Conservation (phyloP, 371 early-diverging fungal genomes). For the Parasitella parasitica region DNA sequence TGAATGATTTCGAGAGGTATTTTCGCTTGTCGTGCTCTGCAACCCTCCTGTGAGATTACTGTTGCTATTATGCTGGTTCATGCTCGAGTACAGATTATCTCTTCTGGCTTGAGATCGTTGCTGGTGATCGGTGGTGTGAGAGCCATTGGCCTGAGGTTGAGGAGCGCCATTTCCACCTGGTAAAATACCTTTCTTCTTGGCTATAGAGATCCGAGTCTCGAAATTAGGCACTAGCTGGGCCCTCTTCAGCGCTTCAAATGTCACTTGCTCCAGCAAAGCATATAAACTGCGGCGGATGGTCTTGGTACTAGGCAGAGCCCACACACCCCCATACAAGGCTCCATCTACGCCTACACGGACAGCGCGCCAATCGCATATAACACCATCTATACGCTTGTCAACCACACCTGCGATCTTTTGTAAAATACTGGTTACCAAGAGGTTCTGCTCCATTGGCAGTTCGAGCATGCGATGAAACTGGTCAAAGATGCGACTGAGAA, state of each 20-base stretch:
- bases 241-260: conserved; percentile 51
- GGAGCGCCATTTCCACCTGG: not conserved
- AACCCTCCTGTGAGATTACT: too few species aligned
- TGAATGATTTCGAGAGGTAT: conserved; percentile 4
- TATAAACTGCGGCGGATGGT: conserved; percentile 44
- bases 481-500: conserved; percentile 46
- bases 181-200: conserved; percentile 45
- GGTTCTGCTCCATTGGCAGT: conserved; percentile 46
- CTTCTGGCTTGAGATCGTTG: conserved; percentile 1
- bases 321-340: conserved; percentile 46
- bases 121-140: conserved; percentile 15
- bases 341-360: conserved; percentile 49
- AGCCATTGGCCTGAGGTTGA: not conserved
- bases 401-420: conserved; percentile 51
- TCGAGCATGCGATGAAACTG: conserved; percentile 46
- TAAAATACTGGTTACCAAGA: conserved; percentile 50
- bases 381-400: conserved; percentile 50
- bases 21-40: too few species aligned
- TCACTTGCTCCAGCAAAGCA: conserved; percentile 48
- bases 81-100: not conserved
- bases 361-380: conserved; percentile 51
- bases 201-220: conserved; percentile 49
- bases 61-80: not conserved
- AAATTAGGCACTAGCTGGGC: conserved; percentile 55
- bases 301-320: conserved; percentile 41